A percentile compares a stretch with the other conserved stretches of the same genome.
phyloP scores from a whole-genome alignment of 2,329 filamentous ascomycete genomes.

The Teratosphaeria pseudoeucalypti region DNA sequence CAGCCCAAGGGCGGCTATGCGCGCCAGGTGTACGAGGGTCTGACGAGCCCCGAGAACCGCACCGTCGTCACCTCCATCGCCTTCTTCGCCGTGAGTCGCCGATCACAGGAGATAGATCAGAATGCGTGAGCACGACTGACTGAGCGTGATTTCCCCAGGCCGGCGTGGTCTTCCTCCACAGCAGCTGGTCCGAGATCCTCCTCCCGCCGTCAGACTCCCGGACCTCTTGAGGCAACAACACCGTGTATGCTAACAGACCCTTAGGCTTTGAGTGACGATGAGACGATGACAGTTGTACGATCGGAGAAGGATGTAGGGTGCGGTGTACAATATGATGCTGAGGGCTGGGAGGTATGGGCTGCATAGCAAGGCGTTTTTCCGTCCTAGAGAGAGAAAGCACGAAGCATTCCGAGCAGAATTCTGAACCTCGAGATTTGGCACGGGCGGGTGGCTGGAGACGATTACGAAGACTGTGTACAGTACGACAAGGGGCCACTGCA shows the following conservation, averaged over 20 bases:
- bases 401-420: neutral
- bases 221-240: neutral
- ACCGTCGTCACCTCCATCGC: conserved; percentile 38
- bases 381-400: neutral
- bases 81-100: conserved; percentile 39
- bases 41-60: conserved; percentile 40
- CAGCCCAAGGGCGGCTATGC: conserved; percentile 25
- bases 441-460: no score
- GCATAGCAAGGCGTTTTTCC: neutral
- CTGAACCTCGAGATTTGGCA: neutral
- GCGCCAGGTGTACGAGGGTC: conserved; percentile 27
- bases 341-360: neutral
- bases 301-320: neutral
- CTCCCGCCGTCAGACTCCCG: conserved; percentile 36
- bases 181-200: conserved; percentile 43
- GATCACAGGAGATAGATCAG: neutral
- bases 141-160: conserved; percentile 25
- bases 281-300: neutral
- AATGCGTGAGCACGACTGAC: neutral
- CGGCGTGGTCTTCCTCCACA: conserved; percentile 42
- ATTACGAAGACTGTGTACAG: no score
- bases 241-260: neutral
- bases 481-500: no score
- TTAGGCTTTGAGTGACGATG: neutral
- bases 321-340: neutral